Conservation (phyloP, 768 basidiomycete species). For the Xerocomellus amylosporus region DNA sequence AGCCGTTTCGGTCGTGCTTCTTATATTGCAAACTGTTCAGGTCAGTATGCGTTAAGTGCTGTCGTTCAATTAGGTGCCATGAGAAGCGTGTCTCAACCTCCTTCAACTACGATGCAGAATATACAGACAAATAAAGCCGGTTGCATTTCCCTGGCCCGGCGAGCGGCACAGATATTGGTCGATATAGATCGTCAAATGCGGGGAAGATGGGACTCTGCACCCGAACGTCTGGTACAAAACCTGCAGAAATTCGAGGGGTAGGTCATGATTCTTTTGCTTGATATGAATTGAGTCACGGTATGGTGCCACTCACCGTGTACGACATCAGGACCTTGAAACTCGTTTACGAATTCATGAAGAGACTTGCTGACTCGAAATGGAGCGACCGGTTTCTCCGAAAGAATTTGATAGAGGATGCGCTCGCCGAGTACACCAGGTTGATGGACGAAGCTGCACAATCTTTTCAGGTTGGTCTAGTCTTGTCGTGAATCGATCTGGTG, state of each 20-base stretch:
- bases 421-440: slow-evolving; percentile 32
- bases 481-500: not conserved
- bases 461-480: slow-evolving; percentile 38
- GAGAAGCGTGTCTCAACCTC: not conserved
- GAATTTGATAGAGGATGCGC: slow-evolving; percentile 38
- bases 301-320: not conserved
- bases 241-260: slow-evolving; percentile 42
- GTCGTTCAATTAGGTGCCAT: not conserved
- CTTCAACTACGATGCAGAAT: slow-evolving; percentile 13
- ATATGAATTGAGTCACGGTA: not conserved
- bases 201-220: slow-evolving; percentile 43
- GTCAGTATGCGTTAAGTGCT: slow-evolving; percentile 21
- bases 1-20: slow-evolving; percentile 38
- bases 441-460: slow-evolving; percentile 46
- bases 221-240: slow-evolving; percentile 39
- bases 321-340: slow-evolving; percentile 36
- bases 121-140: slow-evolving; percentile 38
- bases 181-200: slow-evolving; percentile 46
- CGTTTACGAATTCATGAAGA: slow-evolving; percentile 40
- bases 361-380: slow-evolving; percentile 42
- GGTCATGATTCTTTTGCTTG: slow-evolving; percentile 3
- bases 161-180: slow-evolving; percentile 41
- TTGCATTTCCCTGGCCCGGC: slow-evolving; percentile 39
- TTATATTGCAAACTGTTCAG: slow-evolving; percentile 47
- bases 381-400: slow-evolving; percentile 40